These are phyloP conservation scores for Garcia nutans DNA, from an alignment of 345 rosid genomes.

Conservation along the genomic window DNA sequence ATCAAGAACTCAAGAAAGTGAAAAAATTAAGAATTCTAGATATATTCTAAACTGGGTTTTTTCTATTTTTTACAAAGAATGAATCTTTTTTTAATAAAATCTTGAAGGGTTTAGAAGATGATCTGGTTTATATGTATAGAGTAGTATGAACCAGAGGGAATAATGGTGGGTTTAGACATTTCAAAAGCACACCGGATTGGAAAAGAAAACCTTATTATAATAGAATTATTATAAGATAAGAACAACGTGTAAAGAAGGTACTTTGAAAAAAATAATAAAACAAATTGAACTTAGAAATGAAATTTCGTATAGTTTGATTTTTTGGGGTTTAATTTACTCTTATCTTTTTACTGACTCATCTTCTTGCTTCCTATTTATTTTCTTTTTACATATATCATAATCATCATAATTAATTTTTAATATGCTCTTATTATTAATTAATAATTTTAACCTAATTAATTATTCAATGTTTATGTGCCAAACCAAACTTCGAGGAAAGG, in stretches of 20 bases:
- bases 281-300: not conserved
- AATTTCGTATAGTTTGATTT: not conserved
- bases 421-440: too few relatives aligned
- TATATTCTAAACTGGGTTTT: not conserved
- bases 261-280: not conserved
- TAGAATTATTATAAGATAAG: not conserved
- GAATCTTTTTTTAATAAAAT: not conserved
- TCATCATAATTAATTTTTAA: too few relatives aligned
- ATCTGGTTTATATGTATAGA: not conserved
- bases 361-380: not conserved
- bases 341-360: conserved; percentile 2
- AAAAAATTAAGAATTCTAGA: not conserved
- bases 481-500: too few relatives aligned
- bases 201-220: not conserved
- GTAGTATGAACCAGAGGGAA: not conserved
- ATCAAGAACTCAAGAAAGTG: not conserved
- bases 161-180: not conserved
- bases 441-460: too few relatives aligned
- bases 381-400: too few relatives aligned
- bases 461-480: too few relatives aligned
- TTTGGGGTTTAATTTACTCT: not conserved
- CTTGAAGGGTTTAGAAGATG: not conserved
- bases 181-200: conserved; percentile 21
- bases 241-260: not conserved
- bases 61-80: not conserved